phyloP scores from a whole-genome alignment of 257 asterid genomes.

The Verbascum thapsus region DNA sequence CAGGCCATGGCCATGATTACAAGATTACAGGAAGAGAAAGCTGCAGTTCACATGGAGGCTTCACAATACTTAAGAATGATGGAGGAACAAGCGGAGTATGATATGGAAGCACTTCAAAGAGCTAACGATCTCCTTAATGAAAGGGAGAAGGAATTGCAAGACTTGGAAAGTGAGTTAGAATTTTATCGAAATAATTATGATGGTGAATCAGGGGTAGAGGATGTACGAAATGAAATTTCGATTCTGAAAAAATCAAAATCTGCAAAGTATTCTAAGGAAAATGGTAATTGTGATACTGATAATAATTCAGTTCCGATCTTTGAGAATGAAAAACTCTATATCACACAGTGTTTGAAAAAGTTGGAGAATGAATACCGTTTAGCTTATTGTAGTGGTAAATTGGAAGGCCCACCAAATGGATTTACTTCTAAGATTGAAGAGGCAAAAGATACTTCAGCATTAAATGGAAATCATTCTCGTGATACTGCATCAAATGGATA shows the following conservation, averaged over 20 bases:
- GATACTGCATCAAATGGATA: no score
- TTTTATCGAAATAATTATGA: conserved; percentile 40
- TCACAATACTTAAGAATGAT: conserved; percentile 86
- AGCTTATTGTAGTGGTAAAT: conserved; percentile 33
- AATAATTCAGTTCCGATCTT: conserved; percentile 35
- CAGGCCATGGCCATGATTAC: conserved; percentile 96
- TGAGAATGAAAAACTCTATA: conserved; percentile 50
- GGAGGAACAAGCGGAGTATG: conserved; percentile 73
- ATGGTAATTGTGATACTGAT: no score
- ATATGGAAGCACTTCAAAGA: conserved; percentile 76
- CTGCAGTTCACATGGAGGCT: conserved; percentile 90
- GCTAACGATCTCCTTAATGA: conserved; percentile 81
- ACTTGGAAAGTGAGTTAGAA: conserved; percentile 73
- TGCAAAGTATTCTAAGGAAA: no score
- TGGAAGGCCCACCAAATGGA: conserved; percentile 30
- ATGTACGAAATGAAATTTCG: conserved; percentile 26
- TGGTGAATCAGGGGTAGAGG: conserved; percentile 36
- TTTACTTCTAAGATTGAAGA: conserved; percentile 22
- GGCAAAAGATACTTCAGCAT: not conserved
- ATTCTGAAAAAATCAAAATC: no score
- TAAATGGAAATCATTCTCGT: conserved; percentile 31
- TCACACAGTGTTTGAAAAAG: conserved; percentile 42
- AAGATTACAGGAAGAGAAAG: conserved; percentile 91
- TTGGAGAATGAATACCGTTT: conserved; percentile 54
- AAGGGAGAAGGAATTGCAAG: conserved; percentile 84